phyloP scores from a whole-genome alignment of 805 yeast species.

The Wickerhamiella alocasiicola region DNA sequence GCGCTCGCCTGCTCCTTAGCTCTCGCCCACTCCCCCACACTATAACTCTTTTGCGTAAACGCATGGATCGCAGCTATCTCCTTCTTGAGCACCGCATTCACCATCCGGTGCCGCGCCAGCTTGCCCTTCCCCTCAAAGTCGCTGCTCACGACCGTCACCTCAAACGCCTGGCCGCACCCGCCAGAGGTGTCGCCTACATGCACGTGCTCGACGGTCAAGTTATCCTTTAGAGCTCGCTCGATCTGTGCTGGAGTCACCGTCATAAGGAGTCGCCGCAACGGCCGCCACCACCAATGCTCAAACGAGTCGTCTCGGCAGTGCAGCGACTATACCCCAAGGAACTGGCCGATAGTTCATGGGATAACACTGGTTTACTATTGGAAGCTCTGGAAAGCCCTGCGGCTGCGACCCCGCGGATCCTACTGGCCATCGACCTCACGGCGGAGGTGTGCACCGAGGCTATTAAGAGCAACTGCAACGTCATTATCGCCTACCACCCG shows the following conservation, averaged over 20 bases:
- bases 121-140: slow-evolving; percentile 71
- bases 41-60: slow-evolving; percentile 67
- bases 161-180: slow-evolving; percentile 98
- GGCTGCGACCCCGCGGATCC: slow-evolving; percentile 25
- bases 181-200: slow-evolving; percentile 72
- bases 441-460: slow-evolving; percentile 80
- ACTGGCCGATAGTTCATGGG: slow-evolving; percentile 85
- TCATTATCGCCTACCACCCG: slow-evolving; percentile 85
- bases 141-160: slow-evolving; percentile 70
- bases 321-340: slow-evolving; percentile 69
- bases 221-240: slow-evolving; percentile 32
- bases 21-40: slow-evolving; percentile 72
- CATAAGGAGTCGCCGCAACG: neutral
- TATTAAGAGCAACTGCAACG: slow-evolving; percentile 36
- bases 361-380: slow-evolving; percentile 82
- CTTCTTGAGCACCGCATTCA: slow-evolving; percentile 66
- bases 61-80: slow-evolving; percentile 87
- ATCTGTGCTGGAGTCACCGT: slow-evolving; percentile 16
- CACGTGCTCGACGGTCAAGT: slow-evolving; percentile 51
- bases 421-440: slow-evolving; percentile 79
- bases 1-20: no score
- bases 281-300: no score
- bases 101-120: slow-evolving; percentile 73
- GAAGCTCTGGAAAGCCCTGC: slow-evolving; percentile 38
- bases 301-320: slow-evolving; percentile 25